A percentile compares a stretch with the other conserved stretches of the same genome.
These are phyloP conservation scores for Daldinia childiae DNA, from an alignment of 495 filamentous ascomycete species.

Conservation along the genomic window DNA sequence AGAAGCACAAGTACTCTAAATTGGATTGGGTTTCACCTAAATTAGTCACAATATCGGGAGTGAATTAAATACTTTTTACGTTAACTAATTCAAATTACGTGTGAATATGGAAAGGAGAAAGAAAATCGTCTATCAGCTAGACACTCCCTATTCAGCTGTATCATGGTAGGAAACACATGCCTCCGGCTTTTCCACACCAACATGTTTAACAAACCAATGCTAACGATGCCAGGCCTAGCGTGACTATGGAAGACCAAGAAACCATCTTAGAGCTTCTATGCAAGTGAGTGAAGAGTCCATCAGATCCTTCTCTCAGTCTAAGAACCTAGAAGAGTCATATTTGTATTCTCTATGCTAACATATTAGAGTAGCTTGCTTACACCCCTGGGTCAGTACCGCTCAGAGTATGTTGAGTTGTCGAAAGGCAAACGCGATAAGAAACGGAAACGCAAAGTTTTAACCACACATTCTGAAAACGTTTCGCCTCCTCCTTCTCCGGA, in stretches of 20 bases:
- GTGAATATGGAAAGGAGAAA: slow-evolving; percentile 49
- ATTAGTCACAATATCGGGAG: too few relatives aligned
- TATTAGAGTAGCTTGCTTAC: slow-evolving; percentile 58
- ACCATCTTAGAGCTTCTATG: slow-evolving; percentile 65
- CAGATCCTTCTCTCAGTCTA: neutral
- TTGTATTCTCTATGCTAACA: slow-evolving; percentile 6
- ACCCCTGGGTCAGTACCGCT: slow-evolving; percentile 65
- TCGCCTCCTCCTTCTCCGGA: slow-evolving; percentile 55
- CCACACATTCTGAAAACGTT: slow-evolving; percentile 8
- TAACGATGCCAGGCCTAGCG: slow-evolving; percentile 55
- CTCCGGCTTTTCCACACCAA: neutral
- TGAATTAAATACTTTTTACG: neutral
- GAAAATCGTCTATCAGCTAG: slow-evolving; percentile 54
- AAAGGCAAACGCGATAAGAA: slow-evolving; percentile 62
- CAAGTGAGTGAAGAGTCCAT: slow-evolving; percentile 51
- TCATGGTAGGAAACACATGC: slow-evolving; percentile 45
- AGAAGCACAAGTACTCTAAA: neutral
- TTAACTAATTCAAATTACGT: neutral
- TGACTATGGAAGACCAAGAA: slow-evolving; percentile 59
- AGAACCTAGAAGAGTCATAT: neutral
- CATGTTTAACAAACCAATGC: neutral
- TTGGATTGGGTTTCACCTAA: too few relatives aligned
- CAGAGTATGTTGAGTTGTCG: slow-evolving; percentile 56
- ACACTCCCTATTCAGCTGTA: slow-evolving; percentile 52
- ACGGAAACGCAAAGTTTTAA: slow-evolving; percentile 52